Percentiles rank a stretch among this genome's conserved stretches.
Conservation (phyloP, 768 basidiomycete species). For the Tylopilus felleus region DNA sequence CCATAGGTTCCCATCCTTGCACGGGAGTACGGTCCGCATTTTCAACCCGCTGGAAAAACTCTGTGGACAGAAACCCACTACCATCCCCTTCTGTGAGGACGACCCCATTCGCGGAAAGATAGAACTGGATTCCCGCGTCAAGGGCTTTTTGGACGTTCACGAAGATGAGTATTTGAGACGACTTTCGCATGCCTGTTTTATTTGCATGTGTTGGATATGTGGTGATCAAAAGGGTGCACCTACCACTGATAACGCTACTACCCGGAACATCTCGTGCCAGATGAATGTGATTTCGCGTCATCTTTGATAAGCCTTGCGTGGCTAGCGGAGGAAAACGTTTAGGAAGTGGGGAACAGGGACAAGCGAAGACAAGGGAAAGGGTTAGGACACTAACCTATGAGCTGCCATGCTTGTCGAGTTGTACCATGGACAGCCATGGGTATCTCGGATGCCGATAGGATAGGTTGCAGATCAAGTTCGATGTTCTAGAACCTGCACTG, state of each 20-base stretch:
- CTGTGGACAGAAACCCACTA: conserved; percentile 53
- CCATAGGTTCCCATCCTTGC: conserved; percentile 21
- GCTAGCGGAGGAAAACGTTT: conserved; percentile 37
- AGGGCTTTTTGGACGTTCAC: conserved; percentile 72
- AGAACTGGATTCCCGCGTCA: conserved; percentile 67
- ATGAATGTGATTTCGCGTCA: conserved; percentile 91
- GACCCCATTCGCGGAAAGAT: conserved; percentile 83
- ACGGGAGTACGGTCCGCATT: conserved; percentile 28
- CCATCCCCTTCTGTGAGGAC: conserved; percentile 79
- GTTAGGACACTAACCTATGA: conserved; percentile 52
- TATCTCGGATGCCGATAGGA: conserved; percentile 57
- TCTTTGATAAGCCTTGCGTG: conserved; percentile 70
- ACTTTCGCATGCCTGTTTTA: conserved; percentile 70
- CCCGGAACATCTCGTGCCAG: conserved; percentile 76
- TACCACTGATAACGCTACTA: conserved; percentile 73
- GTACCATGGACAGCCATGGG: conserved; percentile 87
- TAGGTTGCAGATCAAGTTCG: conserved; percentile 61
- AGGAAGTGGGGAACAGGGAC: not conserved
- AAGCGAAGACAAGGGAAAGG: not conserved
- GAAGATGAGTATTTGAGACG: conserved; percentile 78
- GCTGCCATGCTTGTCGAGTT: conserved; percentile 60
- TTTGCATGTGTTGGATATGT: not conserved
- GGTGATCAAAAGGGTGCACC: conserved; percentile 21
- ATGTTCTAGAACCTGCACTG: conserved; percentile 45
- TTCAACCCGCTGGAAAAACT: conserved; percentile 72